These are phyloP conservation scores for Trypanosoma boissoni DNA, from an alignment of 208 protist species.

Conservation along the genomic window DNA sequence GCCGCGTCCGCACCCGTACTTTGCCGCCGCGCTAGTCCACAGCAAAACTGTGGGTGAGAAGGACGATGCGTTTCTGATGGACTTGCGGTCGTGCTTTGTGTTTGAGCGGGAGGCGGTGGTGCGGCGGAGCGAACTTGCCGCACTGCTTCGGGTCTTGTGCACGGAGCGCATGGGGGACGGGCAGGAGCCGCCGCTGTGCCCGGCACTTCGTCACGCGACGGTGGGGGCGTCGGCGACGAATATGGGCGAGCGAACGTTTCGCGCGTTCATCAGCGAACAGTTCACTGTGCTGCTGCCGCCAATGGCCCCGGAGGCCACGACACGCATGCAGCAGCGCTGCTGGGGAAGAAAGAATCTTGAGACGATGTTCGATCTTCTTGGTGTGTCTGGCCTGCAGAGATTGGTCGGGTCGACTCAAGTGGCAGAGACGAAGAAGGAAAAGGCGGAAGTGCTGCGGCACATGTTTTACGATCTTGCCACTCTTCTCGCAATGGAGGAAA, in stretches of 20 bases:
- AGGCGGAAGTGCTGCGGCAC: slow-evolving; percentile 26
- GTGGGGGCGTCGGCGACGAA: slow-evolving; percentile 13
- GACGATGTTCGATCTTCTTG: slow-evolving; percentile 33
- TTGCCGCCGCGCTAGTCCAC: too few relatives aligned
- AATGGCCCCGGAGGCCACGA: slow-evolving; percentile 30
- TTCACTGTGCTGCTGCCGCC: slow-evolving; percentile 23
- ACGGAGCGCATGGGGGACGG: neutral
- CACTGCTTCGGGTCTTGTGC: slow-evolving; percentile 22
- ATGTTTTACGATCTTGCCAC: slow-evolving; percentile 29
- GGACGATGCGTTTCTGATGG: slow-evolving; percentile 11
- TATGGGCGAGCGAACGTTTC: slow-evolving; percentile 31
- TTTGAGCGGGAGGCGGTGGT: slow-evolving; percentile 31
- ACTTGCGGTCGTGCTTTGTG: slow-evolving; percentile 22
- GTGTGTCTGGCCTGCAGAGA: slow-evolving; percentile 15
- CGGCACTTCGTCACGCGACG: slow-evolving; percentile 10
- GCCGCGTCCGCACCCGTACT: slow-evolving; percentile 22
- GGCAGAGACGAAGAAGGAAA: slow-evolving; percentile 32
- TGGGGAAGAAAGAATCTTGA: slow-evolving; percentile 37
- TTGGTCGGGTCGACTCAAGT: slow-evolving; percentile 7
- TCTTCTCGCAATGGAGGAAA: slow-evolving; percentile 9
- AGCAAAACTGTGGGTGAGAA: neutral
- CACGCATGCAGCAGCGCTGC: slow-evolving; percentile 28
- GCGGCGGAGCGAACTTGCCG: slow-evolving; percentile 21
- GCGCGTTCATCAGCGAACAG: slow-evolving; percentile 25
- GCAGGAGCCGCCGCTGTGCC: neutral